These are phyloP conservation scores for Eucalyptus rudis DNA, from an alignment of 345 rosid species.

Conservation along the genomic window DNA sequence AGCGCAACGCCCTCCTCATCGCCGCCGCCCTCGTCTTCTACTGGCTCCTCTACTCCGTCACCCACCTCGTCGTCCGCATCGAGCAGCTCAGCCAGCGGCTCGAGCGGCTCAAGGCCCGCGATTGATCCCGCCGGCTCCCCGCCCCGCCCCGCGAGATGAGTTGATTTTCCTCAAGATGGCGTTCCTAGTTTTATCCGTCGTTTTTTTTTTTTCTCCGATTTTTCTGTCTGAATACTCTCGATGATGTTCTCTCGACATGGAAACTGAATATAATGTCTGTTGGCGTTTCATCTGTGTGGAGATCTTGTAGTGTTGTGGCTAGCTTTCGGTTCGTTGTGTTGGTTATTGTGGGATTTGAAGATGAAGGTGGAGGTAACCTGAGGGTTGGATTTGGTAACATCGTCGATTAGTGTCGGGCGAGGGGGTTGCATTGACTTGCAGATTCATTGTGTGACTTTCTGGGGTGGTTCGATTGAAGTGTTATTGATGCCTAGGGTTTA, in stretches of 20 bases:
- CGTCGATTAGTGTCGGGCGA: background rate
- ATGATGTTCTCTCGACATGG: background rate
- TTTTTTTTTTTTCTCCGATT: background rate
- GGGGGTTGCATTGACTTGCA: background rate
- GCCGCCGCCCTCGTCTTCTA: conserved; percentile 68
- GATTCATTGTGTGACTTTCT: background rate
- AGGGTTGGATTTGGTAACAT: background rate
- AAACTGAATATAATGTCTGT: background rate
- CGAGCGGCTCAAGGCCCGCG: conserved; percentile 52
- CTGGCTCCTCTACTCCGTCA: conserved; percentile 80
- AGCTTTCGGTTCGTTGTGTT: background rate
- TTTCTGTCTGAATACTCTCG: background rate
- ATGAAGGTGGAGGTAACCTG: background rate
- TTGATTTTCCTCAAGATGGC: background rate
- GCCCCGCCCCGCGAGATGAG: background rate
- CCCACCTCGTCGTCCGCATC: conserved; percentile 48
- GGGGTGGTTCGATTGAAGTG: background rate
- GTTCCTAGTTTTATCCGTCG: background rate
- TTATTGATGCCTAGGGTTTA: background rate
- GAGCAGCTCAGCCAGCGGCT: conserved; percentile 62
- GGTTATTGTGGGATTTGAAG: background rate
- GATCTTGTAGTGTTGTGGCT: background rate
- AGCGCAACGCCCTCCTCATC: conserved; percentile 72
- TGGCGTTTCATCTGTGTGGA: background rate
- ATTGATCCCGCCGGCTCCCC: background rate